These are phyloP conservation scores for Strobilomyces confusus DNA, from an alignment of 768 basidiomycete genomes.

Conservation along the genomic window DNA sequence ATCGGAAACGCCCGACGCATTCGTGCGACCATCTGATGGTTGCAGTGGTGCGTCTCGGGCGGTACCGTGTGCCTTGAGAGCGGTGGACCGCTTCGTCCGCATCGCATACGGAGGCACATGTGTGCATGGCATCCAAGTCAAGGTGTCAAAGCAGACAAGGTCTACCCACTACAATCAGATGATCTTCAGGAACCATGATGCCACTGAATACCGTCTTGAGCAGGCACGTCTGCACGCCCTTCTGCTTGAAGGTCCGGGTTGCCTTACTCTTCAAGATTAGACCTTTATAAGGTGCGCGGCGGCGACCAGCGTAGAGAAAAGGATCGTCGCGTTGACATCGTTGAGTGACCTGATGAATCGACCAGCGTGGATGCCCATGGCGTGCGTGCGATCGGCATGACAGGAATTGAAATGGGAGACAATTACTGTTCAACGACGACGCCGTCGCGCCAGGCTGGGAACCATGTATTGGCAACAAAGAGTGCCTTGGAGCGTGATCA, in stretches of 20 bases:
- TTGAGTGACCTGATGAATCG: slow-evolving; percentile 55
- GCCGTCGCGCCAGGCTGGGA: slow-evolving; percentile 48
- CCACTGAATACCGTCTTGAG: slow-evolving; percentile 50
- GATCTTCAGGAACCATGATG: slow-evolving; percentile 64
- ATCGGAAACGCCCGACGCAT: no score
- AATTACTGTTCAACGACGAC: slow-evolving; percentile 44
- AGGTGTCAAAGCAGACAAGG: no score
- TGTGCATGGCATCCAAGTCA: slow-evolving; percentile 45
- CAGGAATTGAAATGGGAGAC: slow-evolving; percentile 17
- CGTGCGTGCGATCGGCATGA: neutral
- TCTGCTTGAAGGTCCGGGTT: slow-evolving; percentile 41
- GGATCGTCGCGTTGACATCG: slow-evolving; percentile 49
- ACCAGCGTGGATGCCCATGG: slow-evolving; percentile 29
- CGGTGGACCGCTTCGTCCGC: no score
- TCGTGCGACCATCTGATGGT: no score
- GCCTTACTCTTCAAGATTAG: slow-evolving; percentile 51
- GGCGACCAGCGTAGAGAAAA: slow-evolving; percentile 61
- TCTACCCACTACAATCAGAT: no score
- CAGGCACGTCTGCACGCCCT: slow-evolving; percentile 8
- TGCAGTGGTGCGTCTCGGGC: slow-evolving; percentile 40
- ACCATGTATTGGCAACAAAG: slow-evolving; percentile 38
- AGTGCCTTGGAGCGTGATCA: slow-evolving; percentile 14
- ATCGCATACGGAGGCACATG: slow-evolving; percentile 61
- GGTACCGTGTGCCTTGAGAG: slow-evolving; percentile 41
- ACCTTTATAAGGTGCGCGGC: slow-evolving; percentile 52